Evolutionary conservation across 768 basidiomycete species (phyloP), one percentile per base, ranked within the genome.

Genomic region (Leccinellum albellum): DNA sequence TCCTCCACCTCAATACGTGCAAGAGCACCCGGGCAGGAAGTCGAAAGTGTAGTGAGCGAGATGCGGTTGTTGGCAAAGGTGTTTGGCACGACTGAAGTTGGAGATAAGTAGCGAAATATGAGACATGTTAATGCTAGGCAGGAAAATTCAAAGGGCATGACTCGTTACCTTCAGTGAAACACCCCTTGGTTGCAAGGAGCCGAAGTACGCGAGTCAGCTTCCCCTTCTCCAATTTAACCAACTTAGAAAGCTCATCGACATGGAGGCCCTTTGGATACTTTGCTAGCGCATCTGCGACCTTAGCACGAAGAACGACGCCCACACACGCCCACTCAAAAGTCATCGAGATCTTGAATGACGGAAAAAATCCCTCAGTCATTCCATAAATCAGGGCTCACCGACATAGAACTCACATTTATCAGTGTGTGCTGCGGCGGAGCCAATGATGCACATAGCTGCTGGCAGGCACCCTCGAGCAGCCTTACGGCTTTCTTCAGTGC

Each of bases 1-100:
- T 42, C 40, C 10, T 42, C n/a, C n/a, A 42, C 40, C 10, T 42
- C 40, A 17, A 42, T 42, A 12, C 40, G 40, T 5, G 40, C 40
- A n/a, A 42, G 40, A 42, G 40, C 40, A 20, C 40, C 40, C 40
- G 40, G n/a, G 17, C 0, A 42, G 21, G 52, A 65, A 26, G 8
- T 51, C 12, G 65, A 63, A 45, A 56, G 60, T 8, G 69, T 62
- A 1, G 67, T 47, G 9, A 71, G 63, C 3, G 73, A 74, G 26
- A 73, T 61, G n/a, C 70, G 73, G 45, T 70, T 74, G 52, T 74
- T 74, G 12, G 71, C 66, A 57, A 71, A 74, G 0, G 54, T 54
- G 17, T 72, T 64, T 9, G 61, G 61, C 9, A 58, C 51, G 9
- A 74, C 72, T 69, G 15, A 28, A 35, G 24, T 37, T 3, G 50